Conservation (phyloP, 805 yeast genomes). For the Naumovozyma dairenensis region DNA sequence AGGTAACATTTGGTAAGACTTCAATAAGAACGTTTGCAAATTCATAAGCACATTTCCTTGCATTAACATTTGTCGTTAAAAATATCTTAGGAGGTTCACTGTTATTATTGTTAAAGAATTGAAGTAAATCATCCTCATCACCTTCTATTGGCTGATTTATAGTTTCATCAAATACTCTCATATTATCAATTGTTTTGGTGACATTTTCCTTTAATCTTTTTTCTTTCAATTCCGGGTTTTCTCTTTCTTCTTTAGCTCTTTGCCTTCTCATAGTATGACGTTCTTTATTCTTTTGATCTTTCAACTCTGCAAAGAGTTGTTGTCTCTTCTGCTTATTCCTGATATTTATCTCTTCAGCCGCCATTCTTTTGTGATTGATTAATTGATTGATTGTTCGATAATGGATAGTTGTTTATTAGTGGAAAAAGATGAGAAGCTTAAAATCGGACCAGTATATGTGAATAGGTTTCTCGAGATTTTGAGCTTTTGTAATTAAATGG, state of each 20-base stretch:
- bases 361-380: conserved; percentile 23
- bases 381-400: neutral
- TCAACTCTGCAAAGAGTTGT: conserved; percentile 60
- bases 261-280: conserved; percentile 70
- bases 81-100: conserved; percentile 79
- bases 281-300: conserved; percentile 64
- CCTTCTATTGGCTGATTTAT: conserved; percentile 39
- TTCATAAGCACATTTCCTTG: conserved; percentile 78
- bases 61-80: conserved; percentile 80
- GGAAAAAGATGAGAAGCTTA: neutral
- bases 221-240: conserved; percentile 71
- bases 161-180: conserved; percentile 82
- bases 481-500: too few species aligned
- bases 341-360: conserved; percentile 38
- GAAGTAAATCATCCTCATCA: conserved; percentile 27
- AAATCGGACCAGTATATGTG: neutral
- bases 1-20: conserved; percentile 74
- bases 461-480: neutral
- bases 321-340: conserved; percentile 76
- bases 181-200: conserved; percentile 74
- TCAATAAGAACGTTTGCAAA: conserved; percentile 83
- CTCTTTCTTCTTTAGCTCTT: conserved; percentile 79
- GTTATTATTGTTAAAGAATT: conserved; percentile 37
- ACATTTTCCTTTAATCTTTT: conserved; percentile 71
- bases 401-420: neutral